Conservation (phyloP, 495 filamentous ascomycete genomes). For the Platismatia glauca region DNA sequence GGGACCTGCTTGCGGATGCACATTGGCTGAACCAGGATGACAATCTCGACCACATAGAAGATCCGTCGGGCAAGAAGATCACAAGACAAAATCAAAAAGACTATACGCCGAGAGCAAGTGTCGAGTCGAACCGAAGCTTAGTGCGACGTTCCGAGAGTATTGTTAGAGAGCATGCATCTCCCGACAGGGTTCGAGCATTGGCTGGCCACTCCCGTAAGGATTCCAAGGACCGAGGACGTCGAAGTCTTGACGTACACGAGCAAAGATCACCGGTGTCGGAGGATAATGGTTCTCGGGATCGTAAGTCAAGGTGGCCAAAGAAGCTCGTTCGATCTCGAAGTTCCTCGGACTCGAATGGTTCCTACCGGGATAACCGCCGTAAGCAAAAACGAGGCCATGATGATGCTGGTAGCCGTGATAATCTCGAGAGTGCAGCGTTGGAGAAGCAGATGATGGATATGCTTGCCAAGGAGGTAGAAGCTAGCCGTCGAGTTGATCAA, state of each 20-base stretch:
- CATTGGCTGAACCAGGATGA: slow-evolving; percentile 73
- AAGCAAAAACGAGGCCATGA: slow-evolving; percentile 10
- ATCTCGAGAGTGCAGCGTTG: slow-evolving; percentile 44
- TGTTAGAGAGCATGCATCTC: slow-evolving; percentile 5
- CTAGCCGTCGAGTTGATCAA: slow-evolving; percentile 26
- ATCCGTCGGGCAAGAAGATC: slow-evolving; percentile 59
- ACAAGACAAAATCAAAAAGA: slow-evolving; percentile 25
- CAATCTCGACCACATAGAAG: slow-evolving; percentile 67
- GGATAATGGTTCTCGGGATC: slow-evolving; percentile 12
- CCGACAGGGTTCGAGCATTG: slow-evolving; percentile 10
- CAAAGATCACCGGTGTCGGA: slow-evolving; percentile 8
- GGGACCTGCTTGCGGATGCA: slow-evolving; percentile 74
- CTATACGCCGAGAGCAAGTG: slow-evolving; percentile 14
- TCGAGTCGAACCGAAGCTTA: slow-evolving; percentile 11
- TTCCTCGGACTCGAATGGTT: slow-evolving; percentile 23
- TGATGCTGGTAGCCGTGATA: slow-evolving; percentile 18
- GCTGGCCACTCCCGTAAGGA: slow-evolving; percentile 2
- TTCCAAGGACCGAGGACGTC: slow-evolving; percentile 18
- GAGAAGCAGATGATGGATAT: slow-evolving; percentile 62
- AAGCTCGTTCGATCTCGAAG: slow-evolving; percentile 21
- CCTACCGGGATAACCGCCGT: slow-evolving; percentile 7
- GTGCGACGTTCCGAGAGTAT: slow-evolving; percentile 10
- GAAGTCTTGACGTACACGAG: slow-evolving; percentile 5
- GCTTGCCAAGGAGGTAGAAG: slow-evolving; percentile 43
- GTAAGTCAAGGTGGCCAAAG: slow-evolving; percentile 21